Base-by-base conservation (phyloP, 192 early-diverging fungal species). In the Gaertneriomyces sp. region DNA sequence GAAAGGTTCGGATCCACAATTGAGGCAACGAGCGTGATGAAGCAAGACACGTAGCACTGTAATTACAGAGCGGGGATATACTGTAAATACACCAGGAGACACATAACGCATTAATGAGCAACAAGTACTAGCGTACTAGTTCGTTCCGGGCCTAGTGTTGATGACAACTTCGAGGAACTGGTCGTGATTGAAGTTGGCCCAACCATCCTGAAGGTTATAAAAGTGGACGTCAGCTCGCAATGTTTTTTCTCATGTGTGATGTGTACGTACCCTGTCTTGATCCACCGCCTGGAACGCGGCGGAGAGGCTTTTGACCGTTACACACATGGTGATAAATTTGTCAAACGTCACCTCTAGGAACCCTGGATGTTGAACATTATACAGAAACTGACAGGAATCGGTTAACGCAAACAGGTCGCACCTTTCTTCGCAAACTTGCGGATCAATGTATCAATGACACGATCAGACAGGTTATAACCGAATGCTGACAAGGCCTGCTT, bases 161-260 rank as follows among this genome's bases (percentile, higher is more conserved):
- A 68, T 60, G n/a, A 68, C 66, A 10, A 68, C 6, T n/a, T 68
- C 66, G 45, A 68, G 43, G 43, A 68, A 68, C 56, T 51, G 58
- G 2, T 68, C 66, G 58, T 68, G 63, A 52, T 53, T 64, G 52
- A 64, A 56, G 53, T 64, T 68, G 40, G 42, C 66, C 57, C 58
- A 68, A 16, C 66, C 66, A 49, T 68, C 66, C 66, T 68, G 16
- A 39, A 47, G 43, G 25, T 12, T 14, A 55, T n/a, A 58, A 46
- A 6, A 16, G 16, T 45, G 9, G 47, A 42, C 11, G 16, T 60
- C 38, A 45, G 41, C n/a, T n/a, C 45, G 4, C 58, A n/a, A n/a
- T n/a, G n/a, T n/a, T n/a, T n/a, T n/a, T n/a, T n/a, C n/a, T n/a
- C n/a, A n/a, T n/a, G n/a, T n/a, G n/a, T 6, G 12, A 49, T 0